A percentile compares a stretch with the other conserved stretches of the same genome.
Evolutionary conservation across 345 rosid species (phyloP).

Genomic region (Raphanus raphanistrum): DNA sequence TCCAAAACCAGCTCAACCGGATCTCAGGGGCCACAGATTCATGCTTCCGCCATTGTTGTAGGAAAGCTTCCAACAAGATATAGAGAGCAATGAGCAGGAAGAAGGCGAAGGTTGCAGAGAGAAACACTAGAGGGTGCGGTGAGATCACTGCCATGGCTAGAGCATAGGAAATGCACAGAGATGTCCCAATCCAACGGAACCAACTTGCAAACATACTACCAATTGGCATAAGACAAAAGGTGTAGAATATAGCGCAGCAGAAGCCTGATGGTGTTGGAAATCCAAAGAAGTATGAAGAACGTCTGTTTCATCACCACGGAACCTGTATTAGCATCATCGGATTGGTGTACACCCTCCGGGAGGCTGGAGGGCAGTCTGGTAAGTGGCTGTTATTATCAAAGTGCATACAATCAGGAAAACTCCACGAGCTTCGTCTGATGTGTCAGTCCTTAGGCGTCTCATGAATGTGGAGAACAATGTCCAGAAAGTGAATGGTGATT

Average conservation of each 20-base stretch:
- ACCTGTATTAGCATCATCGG: not conserved
- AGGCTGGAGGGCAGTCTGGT: slow-evolving; percentile 32
- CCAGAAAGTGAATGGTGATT: slow-evolving; percentile 23
- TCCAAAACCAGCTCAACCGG: slow-evolving; percentile 13
- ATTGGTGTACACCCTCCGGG: slow-evolving; percentile 31
- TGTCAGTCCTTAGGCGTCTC: not conserved
- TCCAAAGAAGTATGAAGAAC: slow-evolving; percentile 19
- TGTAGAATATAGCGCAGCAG: slow-evolving; percentile 21
- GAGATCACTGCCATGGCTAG: slow-evolving; percentile 28
- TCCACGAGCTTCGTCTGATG: slow-evolving; percentile 20
- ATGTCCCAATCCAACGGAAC: not conserved
- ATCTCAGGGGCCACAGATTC: not conserved
- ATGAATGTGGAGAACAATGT: fast-evolving
- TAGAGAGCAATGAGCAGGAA: not conserved
- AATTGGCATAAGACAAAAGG: slow-evolving; percentile 29
- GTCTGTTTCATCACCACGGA: slow-evolving; percentile 9
- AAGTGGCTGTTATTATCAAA: slow-evolving; percentile 28
- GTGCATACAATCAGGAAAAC: slow-evolving; percentile 19
- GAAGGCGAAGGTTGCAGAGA: not conserved
- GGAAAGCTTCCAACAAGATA: not conserved
- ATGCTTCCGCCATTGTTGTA: not conserved
- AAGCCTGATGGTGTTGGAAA: slow-evolving; percentile 22
- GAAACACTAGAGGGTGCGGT: not conserved
- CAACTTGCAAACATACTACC: not conserved
- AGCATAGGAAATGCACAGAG: slow-evolving; percentile 22